phyloP scores from a whole-genome alignment of 2,329 filamentous ascomycete species.

The Coleophoma crateriformis region DNA sequence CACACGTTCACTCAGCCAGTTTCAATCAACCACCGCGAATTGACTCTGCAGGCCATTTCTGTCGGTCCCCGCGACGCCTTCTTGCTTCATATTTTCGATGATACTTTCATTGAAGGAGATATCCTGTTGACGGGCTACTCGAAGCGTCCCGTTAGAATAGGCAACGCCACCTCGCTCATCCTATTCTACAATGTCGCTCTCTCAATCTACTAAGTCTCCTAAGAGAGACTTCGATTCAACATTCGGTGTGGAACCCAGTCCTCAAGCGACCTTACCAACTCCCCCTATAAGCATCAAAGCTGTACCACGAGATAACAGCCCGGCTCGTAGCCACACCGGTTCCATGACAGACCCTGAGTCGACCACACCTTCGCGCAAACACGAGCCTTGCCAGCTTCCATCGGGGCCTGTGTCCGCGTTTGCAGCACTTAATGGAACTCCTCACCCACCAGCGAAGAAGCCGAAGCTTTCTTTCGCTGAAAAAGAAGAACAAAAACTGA shows the following conservation, averaged over 20 bases:
- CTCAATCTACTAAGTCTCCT: neutral
- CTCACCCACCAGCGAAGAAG: conserved; percentile 2
- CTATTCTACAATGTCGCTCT: neutral
- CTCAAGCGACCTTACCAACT: conserved; percentile 2
- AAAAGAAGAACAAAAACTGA: conserved; percentile 13
- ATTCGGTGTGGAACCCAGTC: neutral
- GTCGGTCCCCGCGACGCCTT: neutral
- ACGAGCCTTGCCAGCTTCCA: neutral
- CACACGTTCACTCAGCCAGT: neutral
- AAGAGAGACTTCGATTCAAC: neutral
- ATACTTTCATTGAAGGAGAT: too few relatives aligned
- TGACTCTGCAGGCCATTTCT: neutral
- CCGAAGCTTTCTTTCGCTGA: conserved; percentile 2
- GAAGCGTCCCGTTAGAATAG: too few relatives aligned
- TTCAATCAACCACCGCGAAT: neutral
- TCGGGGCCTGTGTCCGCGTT: conserved; percentile 11
- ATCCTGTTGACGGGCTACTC: too few relatives aligned
- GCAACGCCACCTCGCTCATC: neutral
- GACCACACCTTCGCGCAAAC: conserved; percentile 9
- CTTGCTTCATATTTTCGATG: neutral
- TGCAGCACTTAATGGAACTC: conserved; percentile 11
- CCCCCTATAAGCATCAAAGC: conserved; percentile 6
- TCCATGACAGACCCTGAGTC: conserved; percentile 16
- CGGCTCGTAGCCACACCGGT: conserved; percentile 12
- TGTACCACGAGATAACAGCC: conserved; percentile 6